Evolutionary conservation across 2,329 filamentous ascomycete species (phyloP), one percentile per base, ranked within the genome.

Genomic region (Pseudophaeomoniella oleicola): DNA sequence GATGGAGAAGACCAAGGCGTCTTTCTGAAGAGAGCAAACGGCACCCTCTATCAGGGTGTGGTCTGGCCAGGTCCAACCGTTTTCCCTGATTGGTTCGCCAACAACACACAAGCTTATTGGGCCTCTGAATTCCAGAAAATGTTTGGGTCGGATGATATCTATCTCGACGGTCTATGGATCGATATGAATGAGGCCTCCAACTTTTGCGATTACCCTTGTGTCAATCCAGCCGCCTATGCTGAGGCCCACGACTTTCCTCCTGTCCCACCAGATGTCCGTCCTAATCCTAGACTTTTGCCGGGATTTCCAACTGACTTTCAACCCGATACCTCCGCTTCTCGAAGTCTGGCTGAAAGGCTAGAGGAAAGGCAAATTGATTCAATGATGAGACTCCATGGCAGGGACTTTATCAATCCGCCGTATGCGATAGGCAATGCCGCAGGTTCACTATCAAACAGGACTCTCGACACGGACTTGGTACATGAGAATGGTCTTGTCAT

Each of bases 121-220:
- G 75, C 74, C 44, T 63, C 66, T 3, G 71, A 87, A 50, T 78
- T 88, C 46, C 54, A 51, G 0, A 53, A 50, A 1, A 83, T 83
- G 59, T 86, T 87, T 58, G 55, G 67, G 41, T 56, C 69, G 0
- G 62, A 74, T 0, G 82, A 81, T 18, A 66, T 88, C 12, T 72
- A 87, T 44, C 78, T 88, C 34, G 82, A 88, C 42, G 82, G 71
- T 1, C 62, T 88, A 1, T 87, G 81, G 78, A 82, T 83, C 44
- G 80, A 84, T 46, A 73, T 80, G 70, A 75, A 75, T 40, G 71
- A 75, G 48, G 64, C 61, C 3, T 56, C 64, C 4, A 67, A 65
- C 44, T 63, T 70, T 30, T 74, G 71, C 50, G 56, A 60, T 31
- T 73, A 67, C 43, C 69, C 71, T n/a, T 76, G 71, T 48, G 54